These are phyloP conservation scores for Thermomucor indicae-seudaticae DNA, from an alignment of 371 early-diverging fungal genomes.

Conservation along the genomic window DNA sequence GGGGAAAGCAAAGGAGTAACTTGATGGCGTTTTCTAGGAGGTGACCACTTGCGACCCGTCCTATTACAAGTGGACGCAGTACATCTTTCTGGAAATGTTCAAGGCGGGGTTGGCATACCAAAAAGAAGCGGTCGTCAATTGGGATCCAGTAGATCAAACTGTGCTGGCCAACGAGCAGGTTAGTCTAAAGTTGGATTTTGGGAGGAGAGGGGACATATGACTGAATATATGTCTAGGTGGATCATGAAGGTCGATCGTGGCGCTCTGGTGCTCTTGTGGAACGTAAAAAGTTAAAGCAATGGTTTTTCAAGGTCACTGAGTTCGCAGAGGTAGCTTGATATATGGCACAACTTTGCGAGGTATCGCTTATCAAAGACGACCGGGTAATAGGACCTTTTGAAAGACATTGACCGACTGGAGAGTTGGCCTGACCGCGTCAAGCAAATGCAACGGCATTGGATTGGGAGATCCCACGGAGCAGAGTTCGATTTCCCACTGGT, in stretches of 20 bases:
- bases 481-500: slow-evolving; percentile 64
- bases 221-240: slow-evolving; percentile 53
- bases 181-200: slow-evolving; percentile 1
- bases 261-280: slow-evolving; percentile 94
- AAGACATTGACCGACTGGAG: slow-evolving; percentile 69
- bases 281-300: slow-evolving; percentile 79
- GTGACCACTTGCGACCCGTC: slow-evolving; percentile 79
- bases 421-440: slow-evolving; percentile 90
- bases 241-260: slow-evolving; percentile 86
- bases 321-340: slow-evolving; percentile 66
- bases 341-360: not conserved
- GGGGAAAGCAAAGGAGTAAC: not conserved
- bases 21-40: too few relatives aligned
- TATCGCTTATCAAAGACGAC: not conserved
- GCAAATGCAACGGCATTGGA: slow-evolving; percentile 92
- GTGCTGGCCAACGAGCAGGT: slow-evolving; percentile 96
- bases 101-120: slow-evolving; percentile 81
- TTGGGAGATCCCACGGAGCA: slow-evolving; percentile 83
- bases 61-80: slow-evolving; percentile 93
- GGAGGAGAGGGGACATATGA: not conserved
- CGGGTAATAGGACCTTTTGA: slow-evolving; percentile 59
- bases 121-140: slow-evolving; percentile 89
- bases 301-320: slow-evolving; percentile 88
- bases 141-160: slow-evolving; percentile 96
- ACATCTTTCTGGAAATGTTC: slow-evolving; percentile 76